These are phyloP conservation scores for Chlamydomonas sp. DNA, from an alignment of 139 green algal genomes.

Conservation along the genomic window DNA sequence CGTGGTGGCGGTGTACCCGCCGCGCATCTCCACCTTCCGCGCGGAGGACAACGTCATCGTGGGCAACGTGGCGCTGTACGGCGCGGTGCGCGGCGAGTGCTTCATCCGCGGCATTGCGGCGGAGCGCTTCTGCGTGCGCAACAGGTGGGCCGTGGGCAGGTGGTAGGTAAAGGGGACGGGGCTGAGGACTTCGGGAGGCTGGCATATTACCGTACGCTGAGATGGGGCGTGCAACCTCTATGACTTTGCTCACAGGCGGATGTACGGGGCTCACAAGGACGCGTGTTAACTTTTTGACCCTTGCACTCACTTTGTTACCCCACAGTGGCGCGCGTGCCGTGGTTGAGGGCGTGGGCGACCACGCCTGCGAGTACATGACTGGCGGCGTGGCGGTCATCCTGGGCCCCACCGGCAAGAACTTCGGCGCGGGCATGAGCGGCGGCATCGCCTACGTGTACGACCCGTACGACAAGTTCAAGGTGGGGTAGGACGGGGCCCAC, in stretches of 20 bases:
- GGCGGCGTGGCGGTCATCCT: constrained; percentile 91
- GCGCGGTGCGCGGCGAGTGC: constrained; percentile 86
- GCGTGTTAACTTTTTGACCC: too few relatives aligned
- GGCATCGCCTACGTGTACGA: constrained; percentile 94
- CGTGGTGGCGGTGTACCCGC: constrained; percentile 84
- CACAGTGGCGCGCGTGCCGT: constrained; percentile 81
- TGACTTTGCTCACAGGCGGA: too few relatives aligned
- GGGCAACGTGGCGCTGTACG: constrained; percentile 96
- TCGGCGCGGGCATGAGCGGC: constrained; percentile 95
- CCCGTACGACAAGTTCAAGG: constrained; percentile 67
- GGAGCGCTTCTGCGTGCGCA: constrained; percentile 92
- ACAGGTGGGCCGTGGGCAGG: constrained; percentile 40
- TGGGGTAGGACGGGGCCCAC: constrained; percentile 60
- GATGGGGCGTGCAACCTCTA: too few relatives aligned
- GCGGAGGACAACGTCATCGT: constrained; percentile 88
- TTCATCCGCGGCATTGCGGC: constrained; percentile 94
- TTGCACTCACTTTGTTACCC: too few relatives aligned
- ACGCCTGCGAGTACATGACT: constrained; percentile 98
- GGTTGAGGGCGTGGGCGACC: constrained; percentile 95
- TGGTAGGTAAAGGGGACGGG: neutral
- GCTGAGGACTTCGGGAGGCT: too few relatives aligned
- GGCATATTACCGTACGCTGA: too few relatives aligned
- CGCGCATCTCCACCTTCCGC: constrained; percentile 65
- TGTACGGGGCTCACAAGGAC: too few relatives aligned
- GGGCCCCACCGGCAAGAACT: constrained; percentile 92